Conservation (phyloP, 1,284 basidiomycete species). For the Ustilago curta region DNA sequence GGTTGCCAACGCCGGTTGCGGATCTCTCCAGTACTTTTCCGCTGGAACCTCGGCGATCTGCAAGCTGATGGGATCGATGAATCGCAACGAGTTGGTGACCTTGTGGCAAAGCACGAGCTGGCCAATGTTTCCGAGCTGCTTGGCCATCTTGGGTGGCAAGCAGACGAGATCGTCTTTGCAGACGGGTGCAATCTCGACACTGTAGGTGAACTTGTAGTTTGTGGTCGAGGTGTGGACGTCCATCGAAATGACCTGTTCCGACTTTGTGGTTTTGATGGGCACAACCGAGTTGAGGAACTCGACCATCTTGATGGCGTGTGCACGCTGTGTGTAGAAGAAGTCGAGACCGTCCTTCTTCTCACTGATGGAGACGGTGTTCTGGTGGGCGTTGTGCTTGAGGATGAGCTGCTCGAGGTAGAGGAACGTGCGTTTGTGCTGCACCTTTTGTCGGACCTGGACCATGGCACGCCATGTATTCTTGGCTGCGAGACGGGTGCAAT, state of each 20-base stretch:
- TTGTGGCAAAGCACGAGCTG: slow-evolving; percentile 89
- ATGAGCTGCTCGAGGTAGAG: slow-evolving; percentile 97
- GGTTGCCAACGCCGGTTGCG: slow-evolving; percentile 85
- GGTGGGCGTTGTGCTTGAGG: slow-evolving; percentile 94
- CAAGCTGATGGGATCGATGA: slow-evolving; percentile 89
- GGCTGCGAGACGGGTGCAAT: slow-evolving; percentile 91
- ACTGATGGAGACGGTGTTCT: slow-evolving; percentile 91
- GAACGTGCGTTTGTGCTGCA: slow-evolving; percentile 91
- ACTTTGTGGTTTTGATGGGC: slow-evolving; percentile 86
- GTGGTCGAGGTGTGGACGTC: slow-evolving; percentile 93
- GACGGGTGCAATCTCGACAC: slow-evolving; percentile 93
- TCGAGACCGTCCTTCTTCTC: slow-evolving; percentile 95
- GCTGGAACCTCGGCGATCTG: slow-evolving; percentile 84
- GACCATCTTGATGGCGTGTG: slow-evolving; percentile 96
- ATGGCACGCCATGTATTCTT: slow-evolving; percentile 99
- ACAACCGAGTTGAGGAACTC: slow-evolving; percentile 91
- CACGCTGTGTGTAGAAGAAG: slow-evolving; percentile 92
- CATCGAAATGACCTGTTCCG: slow-evolving; percentile 90
- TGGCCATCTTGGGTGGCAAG: slow-evolving; percentile 84
- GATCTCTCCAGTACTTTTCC: slow-evolving; percentile 88
- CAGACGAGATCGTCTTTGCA: slow-evolving; percentile 98
- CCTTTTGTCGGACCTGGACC: slow-evolving; percentile 96
- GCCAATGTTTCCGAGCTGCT: slow-evolving; percentile 84
- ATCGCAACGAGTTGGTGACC: slow-evolving; percentile 89
- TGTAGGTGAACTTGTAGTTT: slow-evolving; percentile 98